Conservation (phyloP, 805 yeast genomes). For the Maudiozyma turicensis region DNA sequence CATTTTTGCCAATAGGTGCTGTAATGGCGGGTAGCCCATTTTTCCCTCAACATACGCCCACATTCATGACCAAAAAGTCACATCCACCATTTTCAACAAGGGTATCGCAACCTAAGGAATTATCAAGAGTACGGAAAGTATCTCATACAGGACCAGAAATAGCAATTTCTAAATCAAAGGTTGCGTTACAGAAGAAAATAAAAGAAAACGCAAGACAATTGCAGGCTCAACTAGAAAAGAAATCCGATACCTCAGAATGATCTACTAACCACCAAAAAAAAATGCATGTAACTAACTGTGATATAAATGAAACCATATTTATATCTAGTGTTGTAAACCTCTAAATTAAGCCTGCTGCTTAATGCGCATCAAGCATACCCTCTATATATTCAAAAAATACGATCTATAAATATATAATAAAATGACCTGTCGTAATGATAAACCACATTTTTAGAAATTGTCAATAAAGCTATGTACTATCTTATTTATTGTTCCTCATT, state of each 20-base stretch:
- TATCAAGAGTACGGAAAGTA: slow-evolving; percentile 2
- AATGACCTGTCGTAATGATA: too few species aligned
- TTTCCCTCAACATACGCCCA: slow-evolving; percentile 5
- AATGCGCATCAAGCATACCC: too few species aligned
- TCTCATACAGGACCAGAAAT: slow-evolving; percentile 1
- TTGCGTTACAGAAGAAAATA: slow-evolving; percentile 1
- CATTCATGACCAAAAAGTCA: slow-evolving; percentile 3
- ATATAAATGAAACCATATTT: too few species aligned
- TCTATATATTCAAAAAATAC: too few species aligned
- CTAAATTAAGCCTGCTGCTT: too few species aligned
- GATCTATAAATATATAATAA: not conserved
- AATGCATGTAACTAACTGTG: too few species aligned
- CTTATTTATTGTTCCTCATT: not conserved
- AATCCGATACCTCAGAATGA: not conserved
- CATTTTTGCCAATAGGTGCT: slow-evolving; percentile 1
- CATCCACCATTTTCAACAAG: slow-evolving; percentile 2
- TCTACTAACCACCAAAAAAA: not conserved
- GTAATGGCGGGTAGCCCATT: not conserved
- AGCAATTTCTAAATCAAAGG: not conserved
- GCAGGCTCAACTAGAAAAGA: slow-evolving; percentile 1
- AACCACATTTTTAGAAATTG: not conserved
- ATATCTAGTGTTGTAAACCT: too few species aligned
- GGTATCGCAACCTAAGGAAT: not conserved
- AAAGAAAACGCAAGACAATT: slow-evolving; percentile 6
- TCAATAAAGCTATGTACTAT: not conserved